These are phyloP conservation scores for Pseudohalonectria lignicola DNA, from an alignment of 2,329 filamentous ascomycete genomes.

Conservation along the genomic window DNA sequence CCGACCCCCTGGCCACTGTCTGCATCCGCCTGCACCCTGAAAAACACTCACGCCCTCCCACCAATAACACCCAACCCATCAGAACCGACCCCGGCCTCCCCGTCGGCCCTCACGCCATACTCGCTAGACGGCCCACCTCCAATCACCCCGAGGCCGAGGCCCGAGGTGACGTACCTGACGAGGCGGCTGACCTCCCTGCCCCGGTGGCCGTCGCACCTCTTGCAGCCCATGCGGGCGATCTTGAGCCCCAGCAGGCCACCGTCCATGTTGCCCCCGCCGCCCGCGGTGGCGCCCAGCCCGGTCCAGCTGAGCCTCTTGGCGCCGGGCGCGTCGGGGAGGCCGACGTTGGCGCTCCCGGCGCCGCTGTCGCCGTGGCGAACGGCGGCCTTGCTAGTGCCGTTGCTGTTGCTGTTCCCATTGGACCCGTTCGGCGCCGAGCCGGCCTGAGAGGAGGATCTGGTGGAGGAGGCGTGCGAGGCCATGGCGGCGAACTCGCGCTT, in stretches of 20 bases:
- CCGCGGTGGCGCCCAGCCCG: slow-evolving; percentile 21
- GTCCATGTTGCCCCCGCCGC: slow-evolving; percentile 14
- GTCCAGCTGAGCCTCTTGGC: slow-evolving; percentile 30
- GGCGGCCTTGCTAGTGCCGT: slow-evolving; percentile 1
- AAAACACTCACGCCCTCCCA: too few relatives aligned
- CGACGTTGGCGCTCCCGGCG: neutral
- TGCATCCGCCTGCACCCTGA: too few relatives aligned
- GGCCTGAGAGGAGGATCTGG: neutral
- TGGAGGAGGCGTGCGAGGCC: slow-evolving; percentile 16
- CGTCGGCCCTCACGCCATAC: too few relatives aligned
- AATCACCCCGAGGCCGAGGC: too few relatives aligned
- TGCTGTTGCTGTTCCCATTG: neutral
- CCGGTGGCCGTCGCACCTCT: slow-evolving; percentile 18
- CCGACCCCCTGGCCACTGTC: too few relatives aligned
- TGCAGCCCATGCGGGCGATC: slow-evolving; percentile 20
- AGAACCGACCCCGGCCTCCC: neutral
- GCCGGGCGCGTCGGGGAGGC: too few relatives aligned
- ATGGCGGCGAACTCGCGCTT: slow-evolving; percentile 29
- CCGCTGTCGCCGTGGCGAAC: neutral
- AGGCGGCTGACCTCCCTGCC: slow-evolving; percentile 22
- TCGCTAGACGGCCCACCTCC: too few relatives aligned
- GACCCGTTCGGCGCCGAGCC: too few relatives aligned
- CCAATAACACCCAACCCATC: neutral
- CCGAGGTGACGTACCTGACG: slow-evolving; percentile 14
- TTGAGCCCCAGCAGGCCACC: slow-evolving; percentile 22